These are phyloP conservation scores for Naganishia vaughanmartiniae DNA, from an alignment of 768 basidiomycete species.

Conservation along the genomic window DNA sequence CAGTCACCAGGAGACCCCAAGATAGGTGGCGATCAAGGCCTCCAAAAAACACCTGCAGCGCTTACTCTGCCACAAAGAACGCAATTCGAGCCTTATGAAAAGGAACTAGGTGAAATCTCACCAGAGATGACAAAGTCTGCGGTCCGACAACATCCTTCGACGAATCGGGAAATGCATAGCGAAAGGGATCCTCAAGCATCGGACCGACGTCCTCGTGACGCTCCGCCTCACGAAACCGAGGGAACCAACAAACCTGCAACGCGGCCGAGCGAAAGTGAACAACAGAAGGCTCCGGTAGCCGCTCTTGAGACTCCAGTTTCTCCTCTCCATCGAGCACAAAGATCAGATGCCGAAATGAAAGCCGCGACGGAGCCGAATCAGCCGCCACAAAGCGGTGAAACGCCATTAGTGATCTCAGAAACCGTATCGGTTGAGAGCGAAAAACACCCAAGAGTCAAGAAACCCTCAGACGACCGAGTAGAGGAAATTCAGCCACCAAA, in stretches of 20 bases:
- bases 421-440: neutral
- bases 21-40: neutral
- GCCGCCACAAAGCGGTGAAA: neutral
- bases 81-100: neutral
- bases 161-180: no score
- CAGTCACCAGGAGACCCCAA: neutral
- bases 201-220: neutral
- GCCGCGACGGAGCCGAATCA: neutral
- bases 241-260: neutral
- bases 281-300: neutral
- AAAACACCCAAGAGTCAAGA: no score
- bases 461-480: no score
- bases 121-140: neutral
- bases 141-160: neutral
- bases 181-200: neutral
- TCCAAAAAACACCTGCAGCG: neutral
- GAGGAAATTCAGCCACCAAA: no score
- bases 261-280: neutral
- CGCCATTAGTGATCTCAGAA: neutral
- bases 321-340: neutral
- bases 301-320: neutral
- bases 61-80: neutral
- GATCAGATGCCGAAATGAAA: neutral
- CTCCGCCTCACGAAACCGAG: neutral
- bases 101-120: constrained; percentile 18